phyloP scores from a whole-genome alignment of 1,139 yeast genomes.

The Candida sp. region DNA sequence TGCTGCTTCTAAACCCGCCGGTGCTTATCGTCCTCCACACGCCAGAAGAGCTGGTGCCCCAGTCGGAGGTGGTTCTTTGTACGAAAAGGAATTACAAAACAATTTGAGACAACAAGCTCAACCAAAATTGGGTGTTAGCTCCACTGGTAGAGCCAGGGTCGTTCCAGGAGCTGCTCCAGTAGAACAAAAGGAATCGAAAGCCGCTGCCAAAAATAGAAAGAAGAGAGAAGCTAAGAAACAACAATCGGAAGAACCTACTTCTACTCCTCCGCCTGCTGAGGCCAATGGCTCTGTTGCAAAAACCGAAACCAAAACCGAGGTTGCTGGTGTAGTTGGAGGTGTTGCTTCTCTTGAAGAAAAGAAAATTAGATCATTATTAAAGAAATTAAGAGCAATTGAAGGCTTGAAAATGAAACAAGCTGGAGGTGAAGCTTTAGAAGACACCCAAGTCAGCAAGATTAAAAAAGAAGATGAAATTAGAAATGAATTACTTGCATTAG shows the following conservation, averaged over 20 bases:
- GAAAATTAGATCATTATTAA: conserved; percentile 84
- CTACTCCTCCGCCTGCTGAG: conserved; percentile 15
- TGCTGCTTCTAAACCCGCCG: conserved; percentile 56
- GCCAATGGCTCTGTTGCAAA: conserved; percentile 14
- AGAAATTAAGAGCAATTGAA: conserved; percentile 93
- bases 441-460: conserved; percentile 88
- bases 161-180: conserved; percentile 47
- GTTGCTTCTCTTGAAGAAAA: conserved; percentile 78
- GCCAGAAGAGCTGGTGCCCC: conserved; percentile 54
- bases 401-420: conserved; percentile 83
- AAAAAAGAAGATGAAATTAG: conserved; percentile 80
- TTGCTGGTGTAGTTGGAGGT: conserved; percentile 52
- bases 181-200: conserved; percentile 46
- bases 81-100: conserved; percentile 51
- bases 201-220: conserved; percentile 74
- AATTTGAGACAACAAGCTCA: conserved; percentile 19
- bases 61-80: conserved; percentile 46
- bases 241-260: conserved; percentile 9
- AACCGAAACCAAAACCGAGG: conserved; percentile 7
- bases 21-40: conserved; percentile 96
- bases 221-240: conserved; percentile 70
- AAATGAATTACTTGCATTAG: conserved; percentile 66
- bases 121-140: conserved; percentile 18
- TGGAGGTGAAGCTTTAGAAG: conserved; percentile 82
- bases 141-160: conserved; percentile 24